Evolutionary conservation across 441 rosid species (phyloP).

Genomic region (Populus hybrid): DNA sequence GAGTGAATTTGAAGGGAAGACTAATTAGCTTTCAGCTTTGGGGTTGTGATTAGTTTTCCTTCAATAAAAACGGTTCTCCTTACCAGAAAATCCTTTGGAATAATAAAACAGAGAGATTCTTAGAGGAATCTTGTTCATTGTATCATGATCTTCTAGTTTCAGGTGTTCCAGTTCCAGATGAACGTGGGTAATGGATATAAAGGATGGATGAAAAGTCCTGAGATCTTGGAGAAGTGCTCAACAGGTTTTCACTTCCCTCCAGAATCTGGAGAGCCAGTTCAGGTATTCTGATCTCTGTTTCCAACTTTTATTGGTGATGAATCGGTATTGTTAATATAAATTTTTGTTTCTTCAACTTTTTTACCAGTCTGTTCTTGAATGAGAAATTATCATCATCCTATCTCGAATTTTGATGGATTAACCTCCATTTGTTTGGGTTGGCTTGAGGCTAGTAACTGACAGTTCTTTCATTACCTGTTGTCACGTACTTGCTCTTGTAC

Average conservation of each 20-base stretch:
- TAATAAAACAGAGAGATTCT: not conserved
- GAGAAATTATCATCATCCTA: not conserved
- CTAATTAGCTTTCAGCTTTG: not conserved
- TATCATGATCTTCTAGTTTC: conserved; percentile 16
- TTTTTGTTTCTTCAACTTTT: no score
- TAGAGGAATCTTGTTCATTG: no score
- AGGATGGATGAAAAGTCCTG: conserved; percentile 93
- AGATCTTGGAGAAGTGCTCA: conserved; percentile 70
- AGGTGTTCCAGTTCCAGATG: conserved; percentile 74
- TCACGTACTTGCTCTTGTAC: no score
- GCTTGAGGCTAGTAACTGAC: not conserved
- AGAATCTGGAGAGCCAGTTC: conserved; percentile 30
- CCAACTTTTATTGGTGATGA: not conserved
- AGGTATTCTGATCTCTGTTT: conserved; percentile 38
- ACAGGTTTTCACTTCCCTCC: conserved; percentile 70
- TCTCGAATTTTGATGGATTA: not conserved
- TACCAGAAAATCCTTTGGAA: not conserved
- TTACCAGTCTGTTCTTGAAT: not conserved
- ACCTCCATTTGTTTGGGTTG: not conserved
- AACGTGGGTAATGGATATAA: conserved; percentile 71
- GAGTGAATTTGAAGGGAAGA: not conserved
- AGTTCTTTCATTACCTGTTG: not conserved
- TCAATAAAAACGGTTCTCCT: not conserved
- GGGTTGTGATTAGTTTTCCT: not conserved
- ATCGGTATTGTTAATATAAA: not conserved